Evolutionary conservation across 1,284 basidiomycete species (phyloP).

Genomic region (Cyathus pygmaeus): DNA sequence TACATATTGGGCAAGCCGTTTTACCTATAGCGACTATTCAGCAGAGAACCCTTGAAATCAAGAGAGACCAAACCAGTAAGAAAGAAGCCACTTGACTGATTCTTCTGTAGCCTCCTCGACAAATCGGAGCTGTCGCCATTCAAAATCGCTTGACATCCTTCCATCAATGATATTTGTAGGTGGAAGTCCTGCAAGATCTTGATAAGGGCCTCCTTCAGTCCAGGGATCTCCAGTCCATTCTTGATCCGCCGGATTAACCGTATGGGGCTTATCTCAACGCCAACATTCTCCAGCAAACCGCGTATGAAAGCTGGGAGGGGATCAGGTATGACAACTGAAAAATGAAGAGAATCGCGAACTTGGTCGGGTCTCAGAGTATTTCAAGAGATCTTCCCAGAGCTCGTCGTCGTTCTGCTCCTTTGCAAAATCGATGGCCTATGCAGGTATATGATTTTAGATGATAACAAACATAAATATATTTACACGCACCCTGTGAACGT

Average conservation of each 20-base stretch:
- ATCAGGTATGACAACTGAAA: not conserved
- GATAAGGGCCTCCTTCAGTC: constrained; percentile 92
- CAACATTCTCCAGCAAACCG: constrained; percentile 94
- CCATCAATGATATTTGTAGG: constrained; percentile 87
- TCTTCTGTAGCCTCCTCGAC: constrained; percentile 73
- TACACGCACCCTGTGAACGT: constrained; percentile 83
- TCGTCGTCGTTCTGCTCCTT: constrained; percentile 98
- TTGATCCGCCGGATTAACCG: constrained; percentile 93
- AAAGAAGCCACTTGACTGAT: constrained; percentile 84
- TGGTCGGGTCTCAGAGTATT: constrained; percentile 94
- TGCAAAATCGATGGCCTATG: constrained; percentile 95
- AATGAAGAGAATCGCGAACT: constrained; percentile 52
- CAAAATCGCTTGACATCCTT: constrained; percentile 90
- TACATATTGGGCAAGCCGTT: constrained; percentile 74
- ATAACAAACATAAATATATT: too few species aligned
- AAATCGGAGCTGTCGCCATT: constrained; percentile 84
- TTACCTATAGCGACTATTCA: constrained; percentile 53
- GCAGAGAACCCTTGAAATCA: not conserved
- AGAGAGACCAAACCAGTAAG: constrained; percentile 64
- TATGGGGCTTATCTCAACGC: constrained; percentile 95
- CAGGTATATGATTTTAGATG: not conserved
- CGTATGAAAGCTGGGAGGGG: constrained; percentile 84
- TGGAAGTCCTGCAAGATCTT: constrained; percentile 98
- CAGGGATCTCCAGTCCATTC: constrained; percentile 95
- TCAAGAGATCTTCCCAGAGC: constrained; percentile 96